A percentile compares a stretch with the other conserved stretches of the same genome.
Conservation (phyloP, 164 flowering plant genomes). For the Chloranthus sessilifolius region DNA sequence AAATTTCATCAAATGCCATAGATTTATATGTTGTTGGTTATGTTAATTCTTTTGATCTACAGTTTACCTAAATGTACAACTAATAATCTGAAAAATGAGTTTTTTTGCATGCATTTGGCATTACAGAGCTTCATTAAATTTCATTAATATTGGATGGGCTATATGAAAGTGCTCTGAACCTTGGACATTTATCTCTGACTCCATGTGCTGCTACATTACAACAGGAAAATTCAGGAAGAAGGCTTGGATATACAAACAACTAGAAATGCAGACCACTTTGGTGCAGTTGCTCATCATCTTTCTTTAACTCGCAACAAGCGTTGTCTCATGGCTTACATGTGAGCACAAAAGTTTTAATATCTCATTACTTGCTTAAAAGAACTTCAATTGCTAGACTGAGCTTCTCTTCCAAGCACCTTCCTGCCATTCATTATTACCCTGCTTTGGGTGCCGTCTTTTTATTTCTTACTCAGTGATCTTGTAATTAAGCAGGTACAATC, state of each 20-base stretch:
- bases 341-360: constrained; percentile 9
- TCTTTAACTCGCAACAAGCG: constrained; percentile 76
- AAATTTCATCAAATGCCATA: background rate
- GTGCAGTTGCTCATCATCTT: constrained; percentile 83
- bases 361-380: background rate
- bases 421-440: constrained; percentile 3
- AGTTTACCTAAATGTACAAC: too few species aligned
- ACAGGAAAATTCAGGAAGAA: constrained; percentile 85
- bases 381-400: background rate
- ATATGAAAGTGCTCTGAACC: too few species aligned
- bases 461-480: constrained; percentile 3
- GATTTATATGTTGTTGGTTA: background rate
- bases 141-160: background rate
- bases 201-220: background rate
- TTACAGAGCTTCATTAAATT: too few species aligned
- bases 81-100: background rate
- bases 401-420: constrained; percentile 4
- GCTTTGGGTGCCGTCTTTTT: constrained; percentile 2
- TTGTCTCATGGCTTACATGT: constrained; percentile 75
- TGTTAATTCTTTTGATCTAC: too few species aligned
- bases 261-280: constrained; percentile 85
- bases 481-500: constrained; percentile 50
- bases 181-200: background rate
- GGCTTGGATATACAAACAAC: constrained; percentile 68
- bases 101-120: too few species aligned